Base-by-base conservation (phyloP, 1,284 basidiomycete genomes). In the Irpex lacteus region DNA sequence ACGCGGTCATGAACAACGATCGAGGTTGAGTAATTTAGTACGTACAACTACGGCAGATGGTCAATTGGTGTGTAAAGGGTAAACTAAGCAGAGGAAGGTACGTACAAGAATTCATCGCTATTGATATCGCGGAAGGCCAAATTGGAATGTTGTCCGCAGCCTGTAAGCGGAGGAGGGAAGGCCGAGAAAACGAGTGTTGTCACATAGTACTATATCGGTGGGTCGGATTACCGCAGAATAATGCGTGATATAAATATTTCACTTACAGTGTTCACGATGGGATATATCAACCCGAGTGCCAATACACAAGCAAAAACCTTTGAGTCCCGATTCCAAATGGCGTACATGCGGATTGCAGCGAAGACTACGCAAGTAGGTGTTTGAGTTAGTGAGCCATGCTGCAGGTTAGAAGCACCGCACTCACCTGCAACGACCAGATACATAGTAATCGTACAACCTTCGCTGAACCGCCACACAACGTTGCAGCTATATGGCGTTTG, bases 281-380 rank as follows among this genome's bases (percentile, higher is more conserved):
- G 70, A 5, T 67, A 59, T 15, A 61, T 60, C 7, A 68, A 7
- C 1, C 66, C 70, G 1, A 69, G 21, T 15, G 58, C 7, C 4
- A 70, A 49, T 3, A 68, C 64, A 0, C 66, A 18, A 1, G 63
- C 8, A 6, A 66, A 53, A 1, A 66, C 61, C 40, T 61, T 63
- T 61, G 59, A 61, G 47, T 66, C 60, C 49, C 65, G 66, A 54
- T 60, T 53, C 67, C 69, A 71, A 1, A 71, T 62, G 1, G 68
- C 70, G 40, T 68, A 69, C 37, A 71, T 63, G 2, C 68, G 65
- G 6, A 71, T 52, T 0, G 70, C 65, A 5, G 70, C 69, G 49
- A 71, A 70, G 5, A 34, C 65, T 52, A 61, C 61, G 60, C 21
- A 21, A 52, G 6, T 5, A 52, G 19, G 19, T n/a, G n/a, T n/a